Conservation (phyloP, 495 filamentous ascomycete species). For the Trichodelitschia bisporula region DNA sequence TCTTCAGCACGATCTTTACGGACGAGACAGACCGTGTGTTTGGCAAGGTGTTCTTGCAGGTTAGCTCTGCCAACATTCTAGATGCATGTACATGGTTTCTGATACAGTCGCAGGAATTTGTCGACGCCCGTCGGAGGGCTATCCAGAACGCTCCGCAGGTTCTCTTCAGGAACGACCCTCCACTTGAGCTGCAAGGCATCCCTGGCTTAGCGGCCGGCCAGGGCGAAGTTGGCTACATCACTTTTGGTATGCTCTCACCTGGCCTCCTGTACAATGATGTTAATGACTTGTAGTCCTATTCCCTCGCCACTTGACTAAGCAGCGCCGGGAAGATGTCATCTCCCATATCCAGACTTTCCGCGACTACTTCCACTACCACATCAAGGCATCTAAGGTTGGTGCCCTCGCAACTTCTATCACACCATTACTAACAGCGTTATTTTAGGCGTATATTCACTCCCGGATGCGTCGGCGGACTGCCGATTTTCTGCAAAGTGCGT, state of each 20-base stretch:
- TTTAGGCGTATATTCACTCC: slow-evolving; percentile 84
- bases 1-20: slow-evolving; percentile 93
- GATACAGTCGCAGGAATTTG: slow-evolving; percentile 54
- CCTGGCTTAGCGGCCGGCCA: slow-evolving; percentile 47
- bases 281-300: slow-evolving; percentile 51
- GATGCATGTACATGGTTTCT: not conserved
- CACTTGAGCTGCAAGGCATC: slow-evolving; percentile 68
- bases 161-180: slow-evolving; percentile 86
- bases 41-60: slow-evolving; percentile 78
- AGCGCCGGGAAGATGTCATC: slow-evolving; percentile 80
- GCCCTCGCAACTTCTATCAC: not conserved
- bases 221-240: slow-evolving; percentile 85
- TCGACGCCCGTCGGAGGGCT: slow-evolving; percentile 78
- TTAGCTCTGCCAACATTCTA: slow-evolving; percentile 8
- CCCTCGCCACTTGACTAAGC: slow-evolving; percentile 73
- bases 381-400: slow-evolving; percentile 83
- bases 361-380: slow-evolving; percentile 99
- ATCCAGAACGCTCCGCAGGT: slow-evolving; percentile 98
- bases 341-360: slow-evolving; percentile 99
- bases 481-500: slow-evolving; percentile 82
- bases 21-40: slow-evolving; percentile 96
- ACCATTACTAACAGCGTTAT: slow-evolving; percentile 3
- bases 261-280: not conserved
- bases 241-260: slow-evolving; percentile 45
- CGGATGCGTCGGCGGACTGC: slow-evolving; percentile 92